Conservation (phyloP, 177 flowering plant genomes). For the Telopea speciosissima region DNA sequence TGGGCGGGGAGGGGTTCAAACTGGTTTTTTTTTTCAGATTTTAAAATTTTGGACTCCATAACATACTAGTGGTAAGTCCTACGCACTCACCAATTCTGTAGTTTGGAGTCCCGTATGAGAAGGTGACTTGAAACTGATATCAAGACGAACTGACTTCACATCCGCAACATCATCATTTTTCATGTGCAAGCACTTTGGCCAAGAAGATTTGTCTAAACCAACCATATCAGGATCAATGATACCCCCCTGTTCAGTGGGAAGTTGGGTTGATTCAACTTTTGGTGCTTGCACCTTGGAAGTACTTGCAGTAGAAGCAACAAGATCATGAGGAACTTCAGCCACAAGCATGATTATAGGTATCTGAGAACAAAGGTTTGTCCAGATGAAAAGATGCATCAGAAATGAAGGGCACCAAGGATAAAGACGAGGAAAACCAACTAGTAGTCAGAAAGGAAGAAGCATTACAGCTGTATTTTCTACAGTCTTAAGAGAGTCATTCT, state of each 20-base stretch:
- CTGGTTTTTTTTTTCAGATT: not conserved
- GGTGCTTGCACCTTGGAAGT: slow-evolving; percentile 36
- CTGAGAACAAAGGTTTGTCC: slow-evolving; percentile 27
- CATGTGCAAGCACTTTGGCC: slow-evolving; percentile 27
- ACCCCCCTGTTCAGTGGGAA: slow-evolving; percentile 30
- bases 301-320: slow-evolving; percentile 31
- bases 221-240: slow-evolving; percentile 18
- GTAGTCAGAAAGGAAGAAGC: slow-evolving; percentile 9
- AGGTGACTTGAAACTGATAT: slow-evolving; percentile 92
- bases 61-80: not conserved
- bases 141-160: slow-evolving; percentile 69
- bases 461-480: slow-evolving; percentile 97
- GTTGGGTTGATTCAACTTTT: slow-evolving; percentile 31
- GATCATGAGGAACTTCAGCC: slow-evolving; percentile 81
- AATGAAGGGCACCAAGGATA: not conserved
- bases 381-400: slow-evolving; percentile 9
- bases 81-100: slow-evolving; percentile 63
- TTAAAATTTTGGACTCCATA: not conserved
- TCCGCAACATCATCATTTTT: slow-evolving; percentile 24
- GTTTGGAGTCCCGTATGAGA: slow-evolving; percentile 96
- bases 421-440: not conserved
- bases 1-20: too few relatives aligned
- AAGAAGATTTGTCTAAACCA: slow-evolving; percentile 32
- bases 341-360: slow-evolving; percentile 96
- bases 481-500: slow-evolving; percentile 83